Evolutionary conservation across 2,329 filamentous ascomycete species (phyloP), one percentile per base, ranked within the genome.

Genomic region (Botryosphaeria dothidea): DNA sequence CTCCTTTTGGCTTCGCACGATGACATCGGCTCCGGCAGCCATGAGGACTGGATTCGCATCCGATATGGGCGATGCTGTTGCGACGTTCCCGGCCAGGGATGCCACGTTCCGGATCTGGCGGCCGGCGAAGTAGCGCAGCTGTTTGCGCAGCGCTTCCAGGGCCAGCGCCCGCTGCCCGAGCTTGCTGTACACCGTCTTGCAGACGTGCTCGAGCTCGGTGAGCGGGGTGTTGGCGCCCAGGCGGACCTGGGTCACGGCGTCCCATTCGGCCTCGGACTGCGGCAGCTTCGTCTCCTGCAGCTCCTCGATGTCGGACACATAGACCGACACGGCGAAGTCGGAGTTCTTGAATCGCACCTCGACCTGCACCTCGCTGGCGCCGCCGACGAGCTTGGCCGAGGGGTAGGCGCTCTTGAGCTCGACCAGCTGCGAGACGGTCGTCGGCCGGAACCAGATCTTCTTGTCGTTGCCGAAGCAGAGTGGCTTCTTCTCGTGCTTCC

Each of bases 261-360:
- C 69, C 2, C 76, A 68, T 36, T 74, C 72, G 3, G 70, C 67
- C 21, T 74, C 71, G 19, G 67, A 49, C 13, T 60, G 17, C 0
- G 71, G 74, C 0, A 75, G 19, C 21, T 66, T 71, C 83, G 67
- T 93, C 85, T 38, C 91, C 87, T 91, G 86, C 66, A 98, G 80
- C 77, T 97, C 94, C 1, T 90, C 82, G 66, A 98, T 96, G 73
- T 98, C 94, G 1, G 93, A 93, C 6, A 97, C 90, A 70, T 90
- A 98, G 0, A 98, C 91, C 0, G 93, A 97, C 0, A 92, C 88
- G 0, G 91, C 89, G 73, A 97, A 98, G 70, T 92, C 87, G 77
- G 96, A 86, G 2, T 91, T 92, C 80, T 98, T 98, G 85, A 98
- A 98, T 75, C 96, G 96, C 78, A 96, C 91, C 77, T 98, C 94